Evolutionary conservation across 2,329 filamentous ascomycete genomes (phyloP).

Genomic region (Coniochaeta hoffmannii): DNA sequence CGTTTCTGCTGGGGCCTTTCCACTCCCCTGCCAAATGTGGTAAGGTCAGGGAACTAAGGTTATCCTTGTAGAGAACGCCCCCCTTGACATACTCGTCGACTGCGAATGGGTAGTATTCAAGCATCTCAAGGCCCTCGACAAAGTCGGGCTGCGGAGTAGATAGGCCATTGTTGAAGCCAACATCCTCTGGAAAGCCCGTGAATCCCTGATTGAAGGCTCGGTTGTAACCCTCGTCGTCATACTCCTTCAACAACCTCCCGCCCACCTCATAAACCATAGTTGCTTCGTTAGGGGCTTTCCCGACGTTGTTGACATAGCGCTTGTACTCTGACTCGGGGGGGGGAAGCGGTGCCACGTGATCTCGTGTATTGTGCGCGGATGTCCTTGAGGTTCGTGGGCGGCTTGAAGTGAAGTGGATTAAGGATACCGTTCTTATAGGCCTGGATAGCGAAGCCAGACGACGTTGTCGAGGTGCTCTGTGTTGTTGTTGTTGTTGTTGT

Average conservation of each 20-base stretch:
- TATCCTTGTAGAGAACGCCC: conserved; percentile 13
- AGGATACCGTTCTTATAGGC: no score
- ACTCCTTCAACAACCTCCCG: conserved; percentile 13
- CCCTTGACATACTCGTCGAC: conserved; percentile 9
- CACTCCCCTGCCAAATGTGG: conserved; percentile 21
- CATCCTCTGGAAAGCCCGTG: conserved; percentile 15
- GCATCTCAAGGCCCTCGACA: conserved; percentile 16
- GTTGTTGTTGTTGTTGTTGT: no score
- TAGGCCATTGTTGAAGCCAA: conserved; percentile 19
- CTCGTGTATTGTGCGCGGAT: no score
- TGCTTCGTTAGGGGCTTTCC: conserved; percentile 8
- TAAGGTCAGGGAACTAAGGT: conserved; percentile 14
- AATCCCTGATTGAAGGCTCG: conserved; percentile 10
- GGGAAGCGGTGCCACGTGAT: no score
- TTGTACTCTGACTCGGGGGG: conserved; percentile 8
- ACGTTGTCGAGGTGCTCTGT: no score
- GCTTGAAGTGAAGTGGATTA: no score
- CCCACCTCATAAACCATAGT: conserved; percentile 9
- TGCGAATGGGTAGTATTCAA: conserved; percentile 8
- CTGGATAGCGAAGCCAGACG: no score
- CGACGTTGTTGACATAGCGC: conserved; percentile 8
- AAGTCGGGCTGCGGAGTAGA: conserved; percentile 21
- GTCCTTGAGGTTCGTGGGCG: no score
- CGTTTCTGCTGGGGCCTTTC: conserved; percentile 8
- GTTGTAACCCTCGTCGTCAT: conserved; percentile 7